Evolutionary conservation across 2,329 filamentous ascomycete species (phyloP), one percentile per base, ranked within the genome.

Genomic region (Penicillium sp.): DNA sequence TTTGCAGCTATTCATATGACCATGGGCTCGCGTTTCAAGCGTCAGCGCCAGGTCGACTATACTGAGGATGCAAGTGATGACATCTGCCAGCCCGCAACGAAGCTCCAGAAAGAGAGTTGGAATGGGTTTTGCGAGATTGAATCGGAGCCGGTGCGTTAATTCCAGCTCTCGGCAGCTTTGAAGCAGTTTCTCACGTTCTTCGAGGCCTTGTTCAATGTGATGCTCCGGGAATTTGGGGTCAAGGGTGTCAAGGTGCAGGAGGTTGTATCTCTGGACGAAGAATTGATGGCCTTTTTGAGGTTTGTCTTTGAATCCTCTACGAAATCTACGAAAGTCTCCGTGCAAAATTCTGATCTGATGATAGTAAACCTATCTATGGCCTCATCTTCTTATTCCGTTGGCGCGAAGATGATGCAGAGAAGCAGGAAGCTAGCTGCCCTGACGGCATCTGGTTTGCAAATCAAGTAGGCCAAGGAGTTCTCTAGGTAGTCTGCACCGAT

Each of bases 381-480:
- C 68, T 96, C n/a, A 84, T 98, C 33, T 92, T 96, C 47, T 75
- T 95, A 1, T 95, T 87, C 54, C 77, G 82, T 41, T 95, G 79
- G 51, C 73, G 76, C 18, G 75, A 76, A 20, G 71, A 74, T n/a
- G 72, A 78, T 38, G 59, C 65, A 4, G 60, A 61, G 50, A 76
- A 67, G 54, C 66, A 72, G 39, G 70, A 75, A 44, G 69, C 67
- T 30, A 72, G 60, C 44, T 81, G 76, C 45, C 80, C 80, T 0
- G 68, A 77, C 2, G 68, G 78, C 18, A 70, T 96, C 12, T 98
- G 92, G 90, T 96, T 95, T 61, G 88, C 89, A 17, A 95, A 95
- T 55, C 90, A 94, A 68, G 83, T 85, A 58, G 13, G 67, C 53
- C 15, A 14, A 14, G 14, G 4, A 11, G n/a, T 18, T 16, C 12